Conservation (phyloP, 2,329 filamentous ascomycete species). For the Cercospora citrullina region DNA sequence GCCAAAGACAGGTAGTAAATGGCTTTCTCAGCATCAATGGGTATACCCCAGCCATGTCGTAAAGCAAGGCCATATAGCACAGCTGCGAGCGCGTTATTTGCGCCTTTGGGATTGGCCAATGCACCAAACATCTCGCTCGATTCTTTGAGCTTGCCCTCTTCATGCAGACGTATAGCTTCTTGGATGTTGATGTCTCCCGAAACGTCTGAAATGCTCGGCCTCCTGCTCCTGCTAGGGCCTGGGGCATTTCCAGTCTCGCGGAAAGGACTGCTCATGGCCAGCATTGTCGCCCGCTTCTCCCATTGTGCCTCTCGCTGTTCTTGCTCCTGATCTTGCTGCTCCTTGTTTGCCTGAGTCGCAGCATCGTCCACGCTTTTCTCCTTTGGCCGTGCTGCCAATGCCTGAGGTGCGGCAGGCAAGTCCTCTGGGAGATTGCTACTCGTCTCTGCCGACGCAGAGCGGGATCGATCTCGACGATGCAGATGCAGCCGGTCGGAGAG, state of each 20-base stretch:
- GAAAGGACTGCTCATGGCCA: conserved; percentile 60
- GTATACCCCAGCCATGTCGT: conserved; percentile 91
- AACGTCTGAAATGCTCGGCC: conserved; percentile 41
- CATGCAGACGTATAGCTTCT: conserved; percentile 91
- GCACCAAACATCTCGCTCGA: conserved; percentile 84
- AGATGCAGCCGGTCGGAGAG: conserved; percentile 73
- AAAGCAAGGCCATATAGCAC: conserved; percentile 92
- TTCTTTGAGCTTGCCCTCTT: conserved; percentile 72
- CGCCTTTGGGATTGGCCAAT: conserved; percentile 78
- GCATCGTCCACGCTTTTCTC: conserved; percentile 39
- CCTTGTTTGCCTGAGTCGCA: conserved; percentile 16
- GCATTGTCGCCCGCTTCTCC: conserved; percentile 89
- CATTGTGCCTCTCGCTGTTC: conserved; percentile 71
- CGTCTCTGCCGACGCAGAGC: conserved; percentile 55
- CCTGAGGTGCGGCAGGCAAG: conserved; percentile 79
- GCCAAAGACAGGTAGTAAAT: conserved; percentile 84
- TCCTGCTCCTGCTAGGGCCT: conserved; percentile 32
- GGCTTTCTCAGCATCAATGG: conserved; percentile 68
- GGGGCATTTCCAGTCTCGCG: conserved; percentile 34
- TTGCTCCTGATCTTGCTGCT: conserved; percentile 46
- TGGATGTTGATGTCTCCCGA: conserved; percentile 68
- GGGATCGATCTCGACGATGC: conserved; percentile 48
- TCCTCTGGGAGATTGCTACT: conserved; percentile 76
- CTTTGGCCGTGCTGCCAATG: conserved; percentile 40
- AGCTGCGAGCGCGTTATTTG: conserved; percentile 91